Evolutionary conservation across 305 asterid genomes (phyloP).

Genomic region (Fraxinus latifolia): DNA sequence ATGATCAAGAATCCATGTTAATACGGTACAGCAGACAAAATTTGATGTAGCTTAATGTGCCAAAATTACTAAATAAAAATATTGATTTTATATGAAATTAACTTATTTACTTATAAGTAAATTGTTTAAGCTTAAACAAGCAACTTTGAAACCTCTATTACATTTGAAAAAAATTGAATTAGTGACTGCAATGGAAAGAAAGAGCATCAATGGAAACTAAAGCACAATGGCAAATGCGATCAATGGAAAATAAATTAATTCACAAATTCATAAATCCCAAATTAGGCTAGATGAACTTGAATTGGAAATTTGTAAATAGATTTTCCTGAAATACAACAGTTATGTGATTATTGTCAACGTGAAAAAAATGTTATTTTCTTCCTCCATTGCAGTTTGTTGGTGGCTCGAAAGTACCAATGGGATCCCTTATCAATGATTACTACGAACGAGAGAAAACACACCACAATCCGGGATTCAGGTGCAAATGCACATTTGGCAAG

Average conservation of each 20-base stretch:
- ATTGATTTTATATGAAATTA: not conserved
- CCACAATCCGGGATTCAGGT: not conserved
- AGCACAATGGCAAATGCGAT: not conserved
- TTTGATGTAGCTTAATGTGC: not conserved
- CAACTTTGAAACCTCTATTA: not conserved
- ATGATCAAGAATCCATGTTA: not conserved
- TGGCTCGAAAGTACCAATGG: not conserved
- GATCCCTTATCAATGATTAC: not conserved
- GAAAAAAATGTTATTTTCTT: not conserved
- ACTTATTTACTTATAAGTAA: not conserved
- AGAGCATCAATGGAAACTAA: not conserved
- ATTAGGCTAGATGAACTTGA: not conserved
- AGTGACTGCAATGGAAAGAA: not conserved
- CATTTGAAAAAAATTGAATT: not conserved
- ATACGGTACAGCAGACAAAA: not conserved
- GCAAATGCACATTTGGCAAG: not conserved
- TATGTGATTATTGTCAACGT: not conserved
- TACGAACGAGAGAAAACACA: not conserved
- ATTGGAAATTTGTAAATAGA: not conserved
- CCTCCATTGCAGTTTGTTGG: not conserved
- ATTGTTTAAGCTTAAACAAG: not conserved
- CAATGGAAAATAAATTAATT: not conserved
- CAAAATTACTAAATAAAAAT: not conserved
- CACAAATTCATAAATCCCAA: not conserved
- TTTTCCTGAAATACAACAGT: not conserved